Base-by-base conservation (phyloP, 371 early-diverging fungal species). In the Apophysomyces ossiformis region DNA sequence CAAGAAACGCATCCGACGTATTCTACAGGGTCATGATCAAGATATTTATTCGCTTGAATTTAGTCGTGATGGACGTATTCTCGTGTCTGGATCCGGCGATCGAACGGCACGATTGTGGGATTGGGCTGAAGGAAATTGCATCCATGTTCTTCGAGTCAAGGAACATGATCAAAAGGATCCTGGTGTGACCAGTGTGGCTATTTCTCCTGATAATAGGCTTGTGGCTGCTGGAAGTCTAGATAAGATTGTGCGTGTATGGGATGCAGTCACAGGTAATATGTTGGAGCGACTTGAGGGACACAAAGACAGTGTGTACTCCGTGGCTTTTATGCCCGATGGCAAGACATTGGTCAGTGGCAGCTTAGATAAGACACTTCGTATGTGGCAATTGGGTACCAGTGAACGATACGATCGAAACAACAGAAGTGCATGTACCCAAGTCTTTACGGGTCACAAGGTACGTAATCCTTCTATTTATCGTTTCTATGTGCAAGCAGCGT, bases 31-130 rank as follows among this genome's bases (percentile, higher is more conserved):
- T 8, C 99, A 98, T 73, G 93, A 92, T 41, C 93, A 94, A 78
- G 97, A 97, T 73, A 96, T 98, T 68, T 96, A 96, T 75, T 90
- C 92, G 32, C 83, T 98, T 67, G 99, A 96, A 64, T 97, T 95
- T 75, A 93, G 95, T 64, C 77, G 90, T 15, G 95, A 96, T 73
- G 97, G 98, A 37, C 82, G 88, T 66, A 86, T 86, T 39, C 85
- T 98, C 58, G 93, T 95, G 32, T 92, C 92, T 5, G 99, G 98
- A 38, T 90, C 92, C 41, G 98, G 98, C 44, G 99, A 98, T 79
- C 87, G 92, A 65, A 95, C 93, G 2, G 90, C 85, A 38, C 81
- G 93, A 54, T 80, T 96, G 44, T 96, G 95, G 95, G 89, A 90
- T 69, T 83, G 90, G 79, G 89, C 90, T 18, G 82, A 85, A 32